Percentiles rank a stretch among this genome's conserved stretches.
Conservation (phyloP, 306 rosid genomes). For the Corylus avellana region DNA sequence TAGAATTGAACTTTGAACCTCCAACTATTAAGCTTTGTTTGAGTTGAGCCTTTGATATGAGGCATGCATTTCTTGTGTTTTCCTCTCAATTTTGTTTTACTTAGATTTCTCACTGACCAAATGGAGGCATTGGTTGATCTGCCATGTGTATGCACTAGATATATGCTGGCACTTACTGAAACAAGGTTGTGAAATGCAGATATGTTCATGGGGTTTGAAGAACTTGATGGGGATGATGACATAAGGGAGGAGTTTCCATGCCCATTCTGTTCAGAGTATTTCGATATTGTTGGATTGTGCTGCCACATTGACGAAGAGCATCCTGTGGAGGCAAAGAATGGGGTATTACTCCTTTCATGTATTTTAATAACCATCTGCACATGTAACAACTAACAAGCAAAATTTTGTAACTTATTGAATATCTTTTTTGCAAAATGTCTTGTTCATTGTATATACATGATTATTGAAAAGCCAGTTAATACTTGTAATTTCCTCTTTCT, state of each 20-base stretch:
- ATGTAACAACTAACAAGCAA: neutral
- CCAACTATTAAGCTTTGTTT: constrained; percentile 19
- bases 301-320: constrained; percentile 98
- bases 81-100: neutral
- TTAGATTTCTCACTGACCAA: neutral
- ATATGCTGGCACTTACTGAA: constrained; percentile 7
- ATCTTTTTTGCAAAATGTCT: constrained; percentile 2
- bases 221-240: constrained; percentile 79
- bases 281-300: constrained; percentile 93
- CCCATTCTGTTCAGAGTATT: constrained; percentile 90
- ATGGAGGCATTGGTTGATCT: neutral
- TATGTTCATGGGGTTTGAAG: constrained; percentile 89
- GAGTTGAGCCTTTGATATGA: neutral
- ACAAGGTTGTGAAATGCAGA: constrained; percentile 51
- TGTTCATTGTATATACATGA: constrained; percentile 5
- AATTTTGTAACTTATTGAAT: neutral
- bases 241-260: constrained; percentile 89
- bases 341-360: constrained; percentile 58
- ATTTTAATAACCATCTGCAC: neutral
- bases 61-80: neutral
- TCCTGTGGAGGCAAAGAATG: constrained; percentile 79
- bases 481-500: neutral
- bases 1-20: constrained; percentile 3
- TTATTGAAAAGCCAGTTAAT: constrained; percentile 16
- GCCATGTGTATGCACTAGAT: neutral